Conservation (phyloP, 2,329 filamentous ascomycete genomes). For the Pseudofabraea citricarpa region DNA sequence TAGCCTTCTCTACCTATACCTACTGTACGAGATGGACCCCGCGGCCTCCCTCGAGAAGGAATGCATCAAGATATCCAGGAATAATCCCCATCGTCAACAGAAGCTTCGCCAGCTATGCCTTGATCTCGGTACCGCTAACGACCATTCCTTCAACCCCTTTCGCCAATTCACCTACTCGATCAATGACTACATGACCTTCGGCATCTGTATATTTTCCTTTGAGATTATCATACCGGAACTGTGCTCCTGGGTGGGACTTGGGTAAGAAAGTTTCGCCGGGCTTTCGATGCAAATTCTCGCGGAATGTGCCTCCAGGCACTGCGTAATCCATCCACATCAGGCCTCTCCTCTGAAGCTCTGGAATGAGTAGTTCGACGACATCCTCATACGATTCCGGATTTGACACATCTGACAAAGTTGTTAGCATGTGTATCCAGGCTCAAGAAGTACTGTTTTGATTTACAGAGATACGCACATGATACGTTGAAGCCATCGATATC, state of each 20-base stretch:
- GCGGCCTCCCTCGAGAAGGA: too few relatives aligned
- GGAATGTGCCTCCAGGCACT: conserved; percentile 51
- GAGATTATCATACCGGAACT: neutral
- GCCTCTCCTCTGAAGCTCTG: conserved; percentile 54
- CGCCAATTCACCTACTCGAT: neutral
- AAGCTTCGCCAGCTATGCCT: too few relatives aligned
- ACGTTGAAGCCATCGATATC: conserved; percentile 74
- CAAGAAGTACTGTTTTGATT: too few relatives aligned
- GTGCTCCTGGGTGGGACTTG: conserved; percentile 38
- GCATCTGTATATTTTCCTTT: neutral
- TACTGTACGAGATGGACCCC: too few relatives aligned
- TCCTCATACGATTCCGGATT: conserved; percentile 64
- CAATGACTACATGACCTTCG: neutral
- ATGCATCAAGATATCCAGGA: too few relatives aligned
- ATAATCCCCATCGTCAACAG: too few relatives aligned
- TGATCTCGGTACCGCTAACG: neutral
- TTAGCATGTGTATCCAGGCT: too few relatives aligned
- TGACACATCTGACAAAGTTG: conserved; percentile 52
- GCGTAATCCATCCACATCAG: conserved; percentile 45
- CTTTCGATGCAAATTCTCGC: conserved; percentile 52
- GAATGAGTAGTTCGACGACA: conserved; percentile 58
- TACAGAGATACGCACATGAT: conserved; percentile 34
- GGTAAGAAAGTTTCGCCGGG: conserved; percentile 43
- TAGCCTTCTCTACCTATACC: too few relatives aligned
- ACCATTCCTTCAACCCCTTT: neutral